Base-by-base conservation (phyloP, 1,139 yeast species). In the Sugiyamaella pinicola region DNA sequence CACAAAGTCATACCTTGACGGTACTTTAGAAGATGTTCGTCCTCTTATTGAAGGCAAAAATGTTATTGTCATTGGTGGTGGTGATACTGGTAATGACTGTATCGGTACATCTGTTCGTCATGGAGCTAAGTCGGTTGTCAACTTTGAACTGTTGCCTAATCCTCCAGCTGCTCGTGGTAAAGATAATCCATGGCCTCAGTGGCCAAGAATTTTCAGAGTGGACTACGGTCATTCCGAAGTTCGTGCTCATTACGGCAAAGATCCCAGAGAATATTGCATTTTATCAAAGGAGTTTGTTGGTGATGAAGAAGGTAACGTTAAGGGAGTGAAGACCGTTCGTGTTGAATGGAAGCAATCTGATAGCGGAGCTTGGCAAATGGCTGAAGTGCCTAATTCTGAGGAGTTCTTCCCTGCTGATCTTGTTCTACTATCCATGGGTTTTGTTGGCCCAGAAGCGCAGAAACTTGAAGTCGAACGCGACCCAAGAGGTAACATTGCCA, bases 121-220 rank as follows among this genome's bases (percentile, higher is more conserved):
- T 69, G 97, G 96, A 38, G 98, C 98, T 60, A 84, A 87, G 70
- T 86, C 96, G n/a, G 96, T 93, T 52, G 81, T 87, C 61, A 93
- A 93, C 79, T 93, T 93, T 71, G 99, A 93, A 75, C 79, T 93
- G 69, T 78, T 93, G 65, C 99, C 99, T 57, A 83, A 85, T 66
- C 99, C 99, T 59, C 90, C 97, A 47, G 78, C 80, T 38, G 79
- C 82, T 55, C 84, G 98, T 72, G 87, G 93, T 53, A 87, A 84
- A 74, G 97, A 93, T 74, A 93, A 93, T 74, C 99, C 99, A 74
- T 93, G 99, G 99, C 99, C 99, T 54, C 99, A 93, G 75, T 93
- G 98, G 98, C 98, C 99, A 62, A 82, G 96, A 72, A 82, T 93
- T 67, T 91, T 93, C 85, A 83, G 98, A 69, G 96, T 93, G 56